Percentiles rank a stretch among this genome's conserved stretches.
These are phyloP conservation scores for Colletotrichum euphorbiae DNA, from an alignment of 2,329 filamentous ascomycete genomes.

Conservation along the genomic window DNA sequence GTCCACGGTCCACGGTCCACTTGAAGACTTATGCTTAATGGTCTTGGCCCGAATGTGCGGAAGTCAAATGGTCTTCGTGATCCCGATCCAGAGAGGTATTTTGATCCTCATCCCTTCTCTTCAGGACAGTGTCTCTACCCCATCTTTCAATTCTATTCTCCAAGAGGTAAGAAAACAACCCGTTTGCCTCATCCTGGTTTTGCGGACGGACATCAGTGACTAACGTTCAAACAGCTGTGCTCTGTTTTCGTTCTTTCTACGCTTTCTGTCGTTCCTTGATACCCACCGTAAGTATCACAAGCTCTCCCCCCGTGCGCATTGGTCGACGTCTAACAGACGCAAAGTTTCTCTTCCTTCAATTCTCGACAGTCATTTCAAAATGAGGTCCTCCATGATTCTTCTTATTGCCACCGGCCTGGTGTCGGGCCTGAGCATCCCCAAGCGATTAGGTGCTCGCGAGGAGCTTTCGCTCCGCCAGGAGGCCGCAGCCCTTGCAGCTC, in stretches of 20 bases:
- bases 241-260: conserved; percentile 44
- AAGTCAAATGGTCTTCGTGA: conserved; percentile 30
- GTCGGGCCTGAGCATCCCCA: conserved; percentile 46
- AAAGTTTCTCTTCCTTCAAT: conserved; percentile 21
- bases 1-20: background rate
- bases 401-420: conserved; percentile 47
- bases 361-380: conserved; percentile 40
- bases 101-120: conserved; percentile 33
- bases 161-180: conserved; percentile 28
- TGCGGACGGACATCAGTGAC: background rate
- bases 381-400: conserved; percentile 47
- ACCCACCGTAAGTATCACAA: conserved; percentile 25
- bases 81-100: conserved; percentile 10
- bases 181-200: background rate
- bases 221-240: conserved; percentile 43
- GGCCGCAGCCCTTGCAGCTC: background rate
- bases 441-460: conserved; percentile 25
- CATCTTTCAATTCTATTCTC: conserved; percentile 25
- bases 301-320: too few relatives aligned
- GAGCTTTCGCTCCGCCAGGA: conserved; percentile 17
- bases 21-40: conserved; percentile 32
- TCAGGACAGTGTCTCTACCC: conserved; percentile 33
- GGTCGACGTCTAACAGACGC: conserved; percentile 2
- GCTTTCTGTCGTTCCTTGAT: conserved; percentile 37
- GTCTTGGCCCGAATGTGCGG: background rate